These are phyloP conservation scores for Capsicum baccatum DNA, from an alignment of 257 asterid species.

Conservation along the genomic window DNA sequence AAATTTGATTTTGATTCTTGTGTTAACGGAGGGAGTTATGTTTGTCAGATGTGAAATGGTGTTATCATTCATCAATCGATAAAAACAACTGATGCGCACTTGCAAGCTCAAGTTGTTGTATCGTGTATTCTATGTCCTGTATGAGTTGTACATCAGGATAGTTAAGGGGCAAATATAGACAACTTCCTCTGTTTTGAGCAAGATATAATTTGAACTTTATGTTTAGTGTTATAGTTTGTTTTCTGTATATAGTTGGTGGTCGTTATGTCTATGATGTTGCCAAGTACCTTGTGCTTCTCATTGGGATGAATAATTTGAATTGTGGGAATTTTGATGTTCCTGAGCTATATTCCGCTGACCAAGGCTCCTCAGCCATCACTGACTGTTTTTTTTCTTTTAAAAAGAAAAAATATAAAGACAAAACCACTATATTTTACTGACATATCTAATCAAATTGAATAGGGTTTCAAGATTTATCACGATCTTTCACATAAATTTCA, in stretches of 20 bases:
- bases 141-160: background rate
- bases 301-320: background rate
- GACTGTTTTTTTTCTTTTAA: background rate
- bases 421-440: background rate
- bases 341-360: background rate
- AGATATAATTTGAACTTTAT: background rate
- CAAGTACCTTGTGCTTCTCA: background rate
- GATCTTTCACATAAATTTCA: background rate
- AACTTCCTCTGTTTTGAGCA: background rate
- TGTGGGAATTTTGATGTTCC: background rate
- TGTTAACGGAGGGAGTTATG: background rate
- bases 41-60: background rate
- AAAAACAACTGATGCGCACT: background rate
- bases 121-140: background rate
- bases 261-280: slow-evolving; percentile 5
- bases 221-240: background rate
- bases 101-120: slow-evolving; percentile 14
- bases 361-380: background rate
- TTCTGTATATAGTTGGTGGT: background rate
- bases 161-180: background rate
- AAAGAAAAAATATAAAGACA: background rate
- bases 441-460: background rate
- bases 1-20: background rate
- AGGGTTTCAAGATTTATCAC: background rate
- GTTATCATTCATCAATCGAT: background rate